Percentiles rank a stretch among this genome's conserved stretches.
phyloP scores from a whole-genome alignment of 1,284 basidiomycete species.

The Puccinia horiana region DNA sequence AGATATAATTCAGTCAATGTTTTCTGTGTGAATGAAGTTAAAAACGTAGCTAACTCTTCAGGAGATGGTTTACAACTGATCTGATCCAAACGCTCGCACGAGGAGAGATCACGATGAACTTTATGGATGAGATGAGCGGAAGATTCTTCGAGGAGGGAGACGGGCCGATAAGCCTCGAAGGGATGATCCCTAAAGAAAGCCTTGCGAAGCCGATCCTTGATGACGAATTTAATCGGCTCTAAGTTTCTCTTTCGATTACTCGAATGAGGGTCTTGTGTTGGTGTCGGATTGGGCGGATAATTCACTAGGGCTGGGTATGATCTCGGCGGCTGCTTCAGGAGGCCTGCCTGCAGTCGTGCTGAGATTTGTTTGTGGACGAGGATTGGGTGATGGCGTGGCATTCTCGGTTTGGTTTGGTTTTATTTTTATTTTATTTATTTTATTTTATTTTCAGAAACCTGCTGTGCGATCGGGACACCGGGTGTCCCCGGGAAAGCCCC shows the following conservation, averaged over 20 bases:
- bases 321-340: conserved; percentile 31
- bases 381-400: conserved; percentile 45
- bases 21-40: neutral
- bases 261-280: conserved; percentile 20
- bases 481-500: no score
- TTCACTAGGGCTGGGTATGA: conserved; percentile 32
- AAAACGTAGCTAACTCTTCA: conserved; percentile 29
- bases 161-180: conserved; percentile 47
- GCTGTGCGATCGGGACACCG: no score
- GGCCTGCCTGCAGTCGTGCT: conserved; percentile 24
- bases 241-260: neutral
- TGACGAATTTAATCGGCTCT: conserved; percentile 21
- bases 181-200: conserved; percentile 49
- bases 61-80: conserved; percentile 19
- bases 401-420: conserved; percentile 7
- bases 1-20: no score
- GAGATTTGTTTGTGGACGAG: conserved; percentile 46
- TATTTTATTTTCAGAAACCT: no score
- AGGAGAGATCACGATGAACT: conserved; percentile 24
- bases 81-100: conserved; percentile 18
- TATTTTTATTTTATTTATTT: no score
- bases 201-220: conserved; percentile 23
- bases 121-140: neutral
- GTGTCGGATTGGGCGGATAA: conserved; percentile 43
- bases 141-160: conserved; percentile 27